A percentile compares a stretch with the other conserved stretches of the same genome.
Conservation (phyloP, 768 basidiomycete genomes). For the Calvatia gigantea region DNA sequence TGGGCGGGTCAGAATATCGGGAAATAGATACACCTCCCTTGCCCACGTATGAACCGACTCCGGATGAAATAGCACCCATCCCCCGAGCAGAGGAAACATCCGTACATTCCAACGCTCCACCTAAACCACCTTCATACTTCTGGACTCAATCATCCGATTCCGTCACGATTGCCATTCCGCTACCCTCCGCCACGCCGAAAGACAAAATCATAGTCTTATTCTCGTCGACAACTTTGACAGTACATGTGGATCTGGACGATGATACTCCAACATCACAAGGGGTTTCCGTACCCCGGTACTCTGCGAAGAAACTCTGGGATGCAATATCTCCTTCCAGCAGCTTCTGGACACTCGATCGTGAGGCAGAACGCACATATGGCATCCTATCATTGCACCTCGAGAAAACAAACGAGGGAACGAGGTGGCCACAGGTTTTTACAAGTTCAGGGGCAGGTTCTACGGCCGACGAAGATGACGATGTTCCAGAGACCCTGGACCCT, state of each 20-base stretch:
- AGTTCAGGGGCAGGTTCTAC: constrained; percentile 33
- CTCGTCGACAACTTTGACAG: constrained; percentile 58
- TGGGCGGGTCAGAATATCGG: constrained; percentile 57
- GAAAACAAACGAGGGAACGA: constrained; percentile 77
- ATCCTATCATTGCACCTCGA: constrained; percentile 82
- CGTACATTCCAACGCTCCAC: constrained; percentile 21
- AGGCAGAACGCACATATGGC: constrained; percentile 64
- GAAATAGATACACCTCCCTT: constrained; percentile 28
- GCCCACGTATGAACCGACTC: constrained; percentile 50
- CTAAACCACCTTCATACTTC: constrained; percentile 77
- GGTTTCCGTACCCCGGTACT: constrained; percentile 53
- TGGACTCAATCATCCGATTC: constrained; percentile 90
- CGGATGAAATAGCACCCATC: constrained; percentile 67
- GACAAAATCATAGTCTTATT: constrained; percentile 66
- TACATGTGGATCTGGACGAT: constrained; percentile 49
- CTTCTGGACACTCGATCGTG: constrained; percentile 91
- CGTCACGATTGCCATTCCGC: constrained; percentile 77
- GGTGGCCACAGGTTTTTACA: constrained; percentile 87
- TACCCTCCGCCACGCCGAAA: constrained; percentile 68
- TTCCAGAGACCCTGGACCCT: constrained; percentile 86
- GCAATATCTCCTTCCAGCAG: constrained; percentile 72
- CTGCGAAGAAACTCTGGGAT: constrained; percentile 73
- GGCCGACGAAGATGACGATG: constrained; percentile 52
- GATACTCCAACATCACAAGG: constrained; percentile 11
- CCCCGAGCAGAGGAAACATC: constrained; percentile 55